Conservation (phyloP, 75 land plant species). For the Chamaecyparis obtusa region DNA sequence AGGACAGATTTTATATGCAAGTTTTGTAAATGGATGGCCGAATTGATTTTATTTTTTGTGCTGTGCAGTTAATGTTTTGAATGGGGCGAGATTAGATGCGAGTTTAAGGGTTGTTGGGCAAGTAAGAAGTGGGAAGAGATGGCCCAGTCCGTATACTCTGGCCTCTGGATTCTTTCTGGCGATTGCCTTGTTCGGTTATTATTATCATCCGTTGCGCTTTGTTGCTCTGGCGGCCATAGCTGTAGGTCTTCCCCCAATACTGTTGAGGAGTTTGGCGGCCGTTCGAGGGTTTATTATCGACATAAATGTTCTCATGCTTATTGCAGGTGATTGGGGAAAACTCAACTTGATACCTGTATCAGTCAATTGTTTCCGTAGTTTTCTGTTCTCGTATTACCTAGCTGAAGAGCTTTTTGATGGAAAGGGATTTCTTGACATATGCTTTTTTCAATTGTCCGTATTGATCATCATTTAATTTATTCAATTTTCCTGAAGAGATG, state of each 20-base stretch:
- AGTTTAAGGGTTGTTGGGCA: conserved; percentile 57
- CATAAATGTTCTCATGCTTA: conserved; percentile 74
- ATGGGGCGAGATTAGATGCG: conserved; percentile 83
- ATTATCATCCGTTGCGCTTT: conserved; percentile 64
- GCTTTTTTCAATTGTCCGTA: too few species aligned
- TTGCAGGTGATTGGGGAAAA: conserved; percentile 42
- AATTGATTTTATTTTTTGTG: not conserved
- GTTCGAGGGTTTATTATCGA: conserved; percentile 52
- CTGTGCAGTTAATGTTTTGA: conserved; percentile 65
- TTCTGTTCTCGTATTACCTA: too few species aligned
- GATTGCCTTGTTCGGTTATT: conserved; percentile 43
- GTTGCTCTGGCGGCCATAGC: conserved; percentile 70
- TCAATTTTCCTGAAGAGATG: too few species aligned
- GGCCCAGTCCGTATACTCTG: conserved; percentile 80
- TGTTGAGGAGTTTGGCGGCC: conserved; percentile 41
- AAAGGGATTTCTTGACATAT: too few species aligned
- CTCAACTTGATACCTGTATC: not conserved
- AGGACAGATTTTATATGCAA: not conserved
- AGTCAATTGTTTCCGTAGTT: too few species aligned
- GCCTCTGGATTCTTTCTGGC: conserved; percentile 53
- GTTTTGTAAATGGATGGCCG: not conserved
- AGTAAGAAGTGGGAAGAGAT: conserved; percentile 30
- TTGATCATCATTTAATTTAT: too few species aligned
- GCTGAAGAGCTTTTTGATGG: too few species aligned
- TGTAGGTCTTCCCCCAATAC: conserved; percentile 65